Evolutionary conservation across 805 yeast genomes (phyloP), one percentile per base, ranked within the genome.

Genomic region (Teunomyces cretensis): DNA sequence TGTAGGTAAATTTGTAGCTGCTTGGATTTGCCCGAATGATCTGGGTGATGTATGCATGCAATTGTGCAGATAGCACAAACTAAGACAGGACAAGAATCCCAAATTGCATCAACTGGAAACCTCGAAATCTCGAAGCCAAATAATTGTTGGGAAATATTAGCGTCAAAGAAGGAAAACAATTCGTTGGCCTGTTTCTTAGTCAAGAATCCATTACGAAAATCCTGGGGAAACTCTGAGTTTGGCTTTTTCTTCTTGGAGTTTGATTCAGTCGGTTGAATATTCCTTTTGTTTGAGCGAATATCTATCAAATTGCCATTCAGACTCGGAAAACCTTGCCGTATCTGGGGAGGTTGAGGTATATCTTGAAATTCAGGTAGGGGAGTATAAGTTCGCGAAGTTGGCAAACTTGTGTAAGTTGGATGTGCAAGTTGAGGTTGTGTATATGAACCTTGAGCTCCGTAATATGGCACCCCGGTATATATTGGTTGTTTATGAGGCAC

Each of bases 61-160:
- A 84, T 80, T 4, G 84, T 72, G 54, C 84, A 76, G 2, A 84
- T 75, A 1, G 87, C 78, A 31, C 80, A 76, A 2, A 83, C 75
- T 30, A 84, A 62, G 6, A 83, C 62, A 0, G 86, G 85, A 22
- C 84, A 80, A 4, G 69, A 58, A 2, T 65, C 60, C 84, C 87
- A 82, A 7, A 81, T 64, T 3, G 60, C 61, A 6, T 74, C 75
- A 3, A 79, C 72, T 1, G 76, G 65, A 42, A 80, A 72, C 38
- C 72, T 65, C 1, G 81, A 68, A 2, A 83, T 66, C 36, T 75
- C 80, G 58, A 83, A 83, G 0, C 89, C 90, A 67, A 82, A 83
- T 37, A 84, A 62, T 53, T 83, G 87, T 9, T 83, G 82, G 1
- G 84, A 68, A 27, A 84, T 79, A 44, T 81, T 74, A 1, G 69